Evolutionary conservation across 2,329 filamentous ascomycete genomes (phyloP).

Genomic region (Orbilia blumenaviensis): DNA sequence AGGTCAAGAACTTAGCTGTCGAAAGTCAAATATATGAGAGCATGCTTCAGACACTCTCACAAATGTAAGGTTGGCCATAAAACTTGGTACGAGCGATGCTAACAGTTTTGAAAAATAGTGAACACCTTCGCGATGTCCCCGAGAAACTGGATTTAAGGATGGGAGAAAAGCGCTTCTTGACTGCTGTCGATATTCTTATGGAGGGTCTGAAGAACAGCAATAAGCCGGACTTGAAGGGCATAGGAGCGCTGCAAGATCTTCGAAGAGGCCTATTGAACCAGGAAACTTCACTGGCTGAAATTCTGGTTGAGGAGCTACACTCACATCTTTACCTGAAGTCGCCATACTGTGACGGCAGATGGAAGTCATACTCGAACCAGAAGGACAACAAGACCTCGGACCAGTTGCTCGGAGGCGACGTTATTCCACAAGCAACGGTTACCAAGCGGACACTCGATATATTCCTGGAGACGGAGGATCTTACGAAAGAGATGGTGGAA

Average conservation of each 20-base stretch:
- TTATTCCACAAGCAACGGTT: constrained; percentile 28
- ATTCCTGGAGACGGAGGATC: constrained; percentile 70
- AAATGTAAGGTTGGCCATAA: constrained; percentile 65
- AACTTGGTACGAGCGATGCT: neutral
- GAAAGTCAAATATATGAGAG: constrained; percentile 91
- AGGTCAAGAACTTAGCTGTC: constrained; percentile 86
- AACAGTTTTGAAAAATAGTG: constrained; percentile 61
- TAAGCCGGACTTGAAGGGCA: constrained; percentile 87
- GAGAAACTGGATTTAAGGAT: constrained; percentile 93
- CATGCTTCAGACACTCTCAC: constrained; percentile 81
- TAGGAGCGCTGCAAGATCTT: constrained; percentile 86
- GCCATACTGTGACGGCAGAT: constrained; percentile 94
- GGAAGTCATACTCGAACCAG: constrained; percentile 74
- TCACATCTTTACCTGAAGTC: constrained; percentile 98
- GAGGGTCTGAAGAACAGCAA: constrained; percentile 83
- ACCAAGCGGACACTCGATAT: constrained; percentile 67
- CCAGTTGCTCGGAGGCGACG: constrained; percentile 32
- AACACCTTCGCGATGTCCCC: constrained; percentile 86
- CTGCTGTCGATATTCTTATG: constrained; percentile 90
- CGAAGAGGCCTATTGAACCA: constrained; percentile 90
- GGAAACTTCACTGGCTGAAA: constrained; percentile 89
- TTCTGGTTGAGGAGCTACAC: constrained; percentile 94
- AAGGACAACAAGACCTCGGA: constrained; percentile 54
- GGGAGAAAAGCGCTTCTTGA: constrained; percentile 93
- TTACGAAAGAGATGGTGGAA: constrained; percentile 74